These are phyloP conservation scores for Sclerotinia borealis DNA, from an alignment of 2,329 filamentous ascomycete species.

Conservation along the genomic window DNA sequence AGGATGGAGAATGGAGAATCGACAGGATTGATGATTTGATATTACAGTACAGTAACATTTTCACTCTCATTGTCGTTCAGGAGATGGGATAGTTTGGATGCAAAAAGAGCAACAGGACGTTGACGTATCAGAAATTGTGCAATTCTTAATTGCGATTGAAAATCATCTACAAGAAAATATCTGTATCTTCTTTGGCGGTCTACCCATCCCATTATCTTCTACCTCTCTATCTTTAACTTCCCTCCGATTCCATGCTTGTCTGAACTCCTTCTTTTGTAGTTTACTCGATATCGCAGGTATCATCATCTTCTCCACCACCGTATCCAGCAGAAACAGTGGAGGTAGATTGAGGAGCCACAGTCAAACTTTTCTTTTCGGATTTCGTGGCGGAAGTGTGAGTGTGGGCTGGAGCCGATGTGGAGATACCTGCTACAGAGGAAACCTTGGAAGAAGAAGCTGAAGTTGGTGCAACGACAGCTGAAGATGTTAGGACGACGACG, in stretches of 20 bases:
- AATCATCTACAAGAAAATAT: conserved; percentile 1
- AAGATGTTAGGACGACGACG: too few relatives aligned
- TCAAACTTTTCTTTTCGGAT: background rate
- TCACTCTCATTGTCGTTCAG: background rate
- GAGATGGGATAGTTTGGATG: background rate
- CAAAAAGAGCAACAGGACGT: background rate
- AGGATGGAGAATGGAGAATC: too few relatives aligned
- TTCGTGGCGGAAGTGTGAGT: background rate
- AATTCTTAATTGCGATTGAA: background rate
- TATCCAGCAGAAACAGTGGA: background rate
- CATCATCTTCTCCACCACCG: background rate
- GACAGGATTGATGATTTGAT: too few relatives aligned
- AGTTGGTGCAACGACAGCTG: background rate
- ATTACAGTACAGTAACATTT: too few relatives aligned
- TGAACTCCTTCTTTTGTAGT: background rate
- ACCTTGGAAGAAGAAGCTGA: background rate
- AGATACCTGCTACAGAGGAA: background rate
- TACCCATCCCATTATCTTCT: background rate
- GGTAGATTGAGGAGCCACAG: background rate
- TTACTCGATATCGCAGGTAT: conserved; percentile 3
- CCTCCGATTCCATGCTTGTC: too few relatives aligned
- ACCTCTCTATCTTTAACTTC: background rate
- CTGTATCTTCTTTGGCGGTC: background rate
- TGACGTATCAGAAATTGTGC: too few relatives aligned
- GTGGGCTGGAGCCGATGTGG: background rate